Evolutionary conservation across 2,329 filamentous ascomycete species (phyloP).

Genomic region (Alternaria burnsii): DNA sequence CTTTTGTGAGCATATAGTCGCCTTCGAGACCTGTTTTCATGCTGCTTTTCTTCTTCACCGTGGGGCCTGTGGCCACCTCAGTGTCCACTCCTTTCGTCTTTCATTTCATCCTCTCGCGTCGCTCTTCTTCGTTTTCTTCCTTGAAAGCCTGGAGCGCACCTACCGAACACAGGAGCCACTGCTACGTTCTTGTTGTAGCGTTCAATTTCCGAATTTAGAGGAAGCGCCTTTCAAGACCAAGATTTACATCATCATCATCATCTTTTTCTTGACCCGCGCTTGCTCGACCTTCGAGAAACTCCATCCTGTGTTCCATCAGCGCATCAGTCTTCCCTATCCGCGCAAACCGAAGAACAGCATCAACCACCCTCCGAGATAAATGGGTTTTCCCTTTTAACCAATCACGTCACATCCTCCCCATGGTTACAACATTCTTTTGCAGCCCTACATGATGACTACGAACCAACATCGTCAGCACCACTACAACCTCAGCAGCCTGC

Average conservation of each 20-base stretch:
- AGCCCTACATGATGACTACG: too few relatives aligned
- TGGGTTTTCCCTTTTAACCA: too few relatives aligned
- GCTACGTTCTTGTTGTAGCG: constrained; percentile 8
- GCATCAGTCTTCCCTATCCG: too few relatives aligned
- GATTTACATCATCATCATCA: neutral
- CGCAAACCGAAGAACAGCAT: too few relatives aligned
- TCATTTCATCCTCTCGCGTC: constrained; percentile 1
- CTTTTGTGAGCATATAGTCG: neutral
- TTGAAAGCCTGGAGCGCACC: constrained; percentile 7
- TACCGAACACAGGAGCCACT: constrained; percentile 3
- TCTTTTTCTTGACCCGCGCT: too few relatives aligned
- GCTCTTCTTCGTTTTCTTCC: constrained; percentile 4
- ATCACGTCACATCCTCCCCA: too few relatives aligned
- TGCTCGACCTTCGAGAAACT: too few relatives aligned
- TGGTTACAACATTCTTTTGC: too few relatives aligned
- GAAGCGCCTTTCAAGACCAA: constrained; percentile 4
- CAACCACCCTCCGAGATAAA: too few relatives aligned
- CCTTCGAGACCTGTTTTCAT: neutral
- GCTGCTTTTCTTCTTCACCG: constrained; percentile 12
- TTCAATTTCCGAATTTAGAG: constrained; percentile 8
- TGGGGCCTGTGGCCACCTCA: constrained; percentile 8
- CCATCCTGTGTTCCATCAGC: too few relatives aligned
- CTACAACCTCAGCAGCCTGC: too few relatives aligned
- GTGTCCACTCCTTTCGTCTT: constrained; percentile 5
- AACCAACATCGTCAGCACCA: too few relatives aligned